Base-by-base conservation (phyloP, 805 yeast genomes). In the Candida montana region DNA sequence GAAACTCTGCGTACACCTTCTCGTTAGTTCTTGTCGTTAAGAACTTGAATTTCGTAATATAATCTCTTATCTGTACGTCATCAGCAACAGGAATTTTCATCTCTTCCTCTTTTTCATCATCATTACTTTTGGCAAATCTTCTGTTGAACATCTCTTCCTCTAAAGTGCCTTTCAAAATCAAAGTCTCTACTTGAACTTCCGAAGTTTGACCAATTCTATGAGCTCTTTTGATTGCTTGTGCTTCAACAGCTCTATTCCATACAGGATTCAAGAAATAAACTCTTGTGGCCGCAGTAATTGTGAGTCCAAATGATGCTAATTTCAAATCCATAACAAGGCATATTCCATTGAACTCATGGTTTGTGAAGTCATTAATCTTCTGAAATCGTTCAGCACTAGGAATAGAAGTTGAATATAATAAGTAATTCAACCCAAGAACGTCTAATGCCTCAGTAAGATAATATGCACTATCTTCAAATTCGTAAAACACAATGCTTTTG, bases 191-290 rank as follows among this genome's bases (percentile, higher is more conserved):
- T 54, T 58, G 62, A 0, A 82, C 88, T 17, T 75, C 76, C n/a
- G 68, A 62, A 0, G 67, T 64, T 49, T 82, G 89, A 0, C 90
- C 89, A 55, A 82, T 82, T 59, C 89, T 71, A 59, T 82, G 90
- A 0, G 88, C 83, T 63, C 90, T 72, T 49, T 83, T 81, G 36
- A 82, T 79, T 1, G 88, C 88, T 52, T 82, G 89, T 0, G 88
- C 88, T 54, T 82, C 89, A 16, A 77, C 65, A 0, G 83, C 72
- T 42, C 77, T 68, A 47, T 71, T 75, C 89, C 88, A 82, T 2
- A 82, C 81, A 1, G 88, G 88, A 49, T 73, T 79, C n/a, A 81
- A 65, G 54, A 82, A 81, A 52, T 79, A 82, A 2, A 82, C 84
- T 40, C 78, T 66, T 0, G 87, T 79, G 4, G 89, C 89, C 0